Percentiles rank a stretch among this genome's conserved stretches.
These are phyloP conservation scores for Groenewaldozyma tartarivorans DNA, from an alignment of 805 yeast species.

Conservation along the genomic window DNA sequence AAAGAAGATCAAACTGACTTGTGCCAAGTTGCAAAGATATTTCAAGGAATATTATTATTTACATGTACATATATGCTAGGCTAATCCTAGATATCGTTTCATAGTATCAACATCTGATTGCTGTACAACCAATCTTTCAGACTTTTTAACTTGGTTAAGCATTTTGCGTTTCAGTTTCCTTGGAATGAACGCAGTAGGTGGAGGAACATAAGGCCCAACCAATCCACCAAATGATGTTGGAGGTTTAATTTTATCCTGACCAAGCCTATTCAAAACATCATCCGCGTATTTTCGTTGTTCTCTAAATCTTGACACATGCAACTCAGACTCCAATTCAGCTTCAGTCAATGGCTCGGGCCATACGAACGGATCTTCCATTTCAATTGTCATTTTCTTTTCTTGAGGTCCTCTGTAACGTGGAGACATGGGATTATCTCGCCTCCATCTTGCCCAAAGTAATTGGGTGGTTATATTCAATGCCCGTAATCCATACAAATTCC, in stretches of 20 bases:
- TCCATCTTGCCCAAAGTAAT: constrained; percentile 61
- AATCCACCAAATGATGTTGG: constrained; percentile 69
- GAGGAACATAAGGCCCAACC: constrained; percentile 46
- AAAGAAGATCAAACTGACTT: no score
- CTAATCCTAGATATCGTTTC: constrained; percentile 30
- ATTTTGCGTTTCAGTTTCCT: constrained; percentile 37
- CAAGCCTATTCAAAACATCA: constrained; percentile 39
- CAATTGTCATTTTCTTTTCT: constrained; percentile 92
- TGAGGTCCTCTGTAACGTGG: constrained; percentile 74
- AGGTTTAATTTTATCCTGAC: constrained; percentile 63
- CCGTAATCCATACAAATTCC: constrained; percentile 80
- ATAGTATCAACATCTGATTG: constrained; percentile 25
- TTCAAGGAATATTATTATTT: no score
- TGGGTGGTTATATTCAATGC: constrained; percentile 86
- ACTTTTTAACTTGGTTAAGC: constrained; percentile 35
- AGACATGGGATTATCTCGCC: constrained; percentile 46
- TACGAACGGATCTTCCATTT: constrained; percentile 88
- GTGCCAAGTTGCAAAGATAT: no score
- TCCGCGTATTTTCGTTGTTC: constrained; percentile 45
- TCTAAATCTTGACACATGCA: constrained; percentile 29
- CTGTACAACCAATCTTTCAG: constrained; percentile 17
- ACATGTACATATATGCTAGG: constrained; percentile 1
- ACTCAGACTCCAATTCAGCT: constrained; percentile 22
- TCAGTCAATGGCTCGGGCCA: constrained; percentile 67
- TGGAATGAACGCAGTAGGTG: constrained; percentile 60